Evolutionary conservation across 169 alveolate genomes (phyloP).

Genomic region (Eimeria tenella): DNA sequence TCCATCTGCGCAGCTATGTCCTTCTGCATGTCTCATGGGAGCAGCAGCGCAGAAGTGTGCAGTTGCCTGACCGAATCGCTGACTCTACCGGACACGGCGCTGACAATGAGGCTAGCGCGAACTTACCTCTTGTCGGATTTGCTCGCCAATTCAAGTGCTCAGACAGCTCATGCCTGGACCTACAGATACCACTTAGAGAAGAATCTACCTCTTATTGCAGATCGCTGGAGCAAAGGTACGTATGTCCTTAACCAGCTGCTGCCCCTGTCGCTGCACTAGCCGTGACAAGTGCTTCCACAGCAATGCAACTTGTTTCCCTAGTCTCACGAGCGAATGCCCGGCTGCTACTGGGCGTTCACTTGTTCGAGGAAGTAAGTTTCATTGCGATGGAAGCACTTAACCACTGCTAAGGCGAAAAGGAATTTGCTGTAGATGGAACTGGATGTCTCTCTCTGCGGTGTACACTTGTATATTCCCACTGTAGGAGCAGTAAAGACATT

Average conservation of each 20-base stretch:
- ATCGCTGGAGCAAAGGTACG: slow-evolving; percentile 80
- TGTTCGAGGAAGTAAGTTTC: too few species aligned
- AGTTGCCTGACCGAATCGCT: slow-evolving; percentile 67
- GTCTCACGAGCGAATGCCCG: too few species aligned
- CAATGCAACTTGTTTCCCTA: too few species aligned
- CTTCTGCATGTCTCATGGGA: slow-evolving; percentile 74
- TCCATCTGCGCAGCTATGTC: slow-evolving; percentile 77
- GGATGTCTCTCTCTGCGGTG: too few species aligned
- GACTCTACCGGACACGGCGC: slow-evolving; percentile 72
- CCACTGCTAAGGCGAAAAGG: too few species aligned
- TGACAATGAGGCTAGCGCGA: slow-evolving; percentile 82
- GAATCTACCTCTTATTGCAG: slow-evolving; percentile 82
- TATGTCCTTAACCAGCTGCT: slow-evolving; percentile 1
- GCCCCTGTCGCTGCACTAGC: not conserved
- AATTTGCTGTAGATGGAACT: too few species aligned
- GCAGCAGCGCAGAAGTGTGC: slow-evolving; percentile 70
- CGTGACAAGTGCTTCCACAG: not conserved
- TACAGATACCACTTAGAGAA: slow-evolving; percentile 84
- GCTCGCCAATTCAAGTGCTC: slow-evolving; percentile 83
- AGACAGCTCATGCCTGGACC: slow-evolving; percentile 84
- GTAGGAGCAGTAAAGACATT: too few species aligned
- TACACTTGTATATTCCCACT: too few species aligned
- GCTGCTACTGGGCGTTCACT: too few species aligned
- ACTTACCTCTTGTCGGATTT: slow-evolving; percentile 85
- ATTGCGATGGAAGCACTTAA: too few species aligned